Percentiles rank a stretch among this genome's conserved stretches.
Conservation (phyloP, 2,329 filamentous ascomycete genomes). For the Mollisia scopiformis region DNA sequence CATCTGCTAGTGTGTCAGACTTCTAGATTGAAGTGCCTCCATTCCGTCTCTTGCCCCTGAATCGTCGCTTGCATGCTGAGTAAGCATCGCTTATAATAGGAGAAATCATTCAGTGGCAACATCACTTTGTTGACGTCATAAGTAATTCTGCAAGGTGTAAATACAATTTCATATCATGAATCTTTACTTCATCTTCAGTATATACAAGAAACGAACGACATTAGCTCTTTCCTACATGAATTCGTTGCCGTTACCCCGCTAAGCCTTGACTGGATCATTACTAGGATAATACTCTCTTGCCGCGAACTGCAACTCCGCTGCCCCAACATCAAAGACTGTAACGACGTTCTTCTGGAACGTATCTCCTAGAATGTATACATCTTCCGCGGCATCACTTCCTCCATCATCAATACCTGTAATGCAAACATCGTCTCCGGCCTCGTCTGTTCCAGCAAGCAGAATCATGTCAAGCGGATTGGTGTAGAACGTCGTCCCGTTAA, state of each 20-base stretch:
- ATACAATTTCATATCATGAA: too few relatives aligned
- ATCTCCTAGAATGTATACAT: slow-evolving; percentile 51
- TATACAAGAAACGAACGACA: background rate
- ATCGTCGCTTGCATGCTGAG: too few relatives aligned
- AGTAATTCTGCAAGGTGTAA: too few relatives aligned
- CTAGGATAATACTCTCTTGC: slow-evolving; percentile 23
- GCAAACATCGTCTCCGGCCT: slow-evolving; percentile 31
- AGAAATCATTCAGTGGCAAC: too few relatives aligned
- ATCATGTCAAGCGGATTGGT: slow-evolving; percentile 38
- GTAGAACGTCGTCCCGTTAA: slow-evolving; percentile 40
- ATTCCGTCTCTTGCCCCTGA: too few relatives aligned
- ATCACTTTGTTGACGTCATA: too few relatives aligned
- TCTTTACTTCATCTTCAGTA: too few relatives aligned
- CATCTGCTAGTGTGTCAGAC: too few relatives aligned
- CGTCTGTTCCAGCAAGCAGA: slow-evolving; percentile 20
- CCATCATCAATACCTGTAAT: slow-evolving; percentile 23
- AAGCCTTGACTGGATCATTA: slow-evolving; percentile 34
- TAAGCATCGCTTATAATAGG: too few relatives aligned
- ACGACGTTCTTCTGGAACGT: slow-evolving; percentile 52
- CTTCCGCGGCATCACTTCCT: slow-evolving; percentile 44
- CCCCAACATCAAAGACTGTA: slow-evolving; percentile 52
- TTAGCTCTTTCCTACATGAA: background rate
- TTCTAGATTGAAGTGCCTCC: too few relatives aligned
- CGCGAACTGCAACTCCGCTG: slow-evolving; percentile 47
- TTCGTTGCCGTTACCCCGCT: background rate